Evolutionary conservation across 108 stramenopile species (phyloP), one percentile per base, ranked within the genome.

Genomic region (Skeletonema potamos): DNA sequence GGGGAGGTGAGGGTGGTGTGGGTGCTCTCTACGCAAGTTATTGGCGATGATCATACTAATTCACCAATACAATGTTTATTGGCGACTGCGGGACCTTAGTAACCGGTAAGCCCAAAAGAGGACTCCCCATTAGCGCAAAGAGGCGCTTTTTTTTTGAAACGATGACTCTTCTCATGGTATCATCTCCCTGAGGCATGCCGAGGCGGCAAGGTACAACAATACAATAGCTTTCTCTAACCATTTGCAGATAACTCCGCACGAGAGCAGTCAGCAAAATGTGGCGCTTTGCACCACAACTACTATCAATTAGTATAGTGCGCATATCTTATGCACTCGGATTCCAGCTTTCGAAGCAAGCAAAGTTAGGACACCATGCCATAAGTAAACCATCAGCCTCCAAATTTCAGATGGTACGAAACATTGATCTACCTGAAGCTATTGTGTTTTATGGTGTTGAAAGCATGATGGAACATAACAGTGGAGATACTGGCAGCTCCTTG

Each of bases 391-490:
- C 46, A 51, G 48, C 48, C 48, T 22, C 48, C 22, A 68, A 58
- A 6, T 43, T 77, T 44, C 9, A 46, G 2, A 92, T 92, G 92
- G 86, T 92, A 33, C 84, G 92, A 11, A 92, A 92, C 61, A 82
- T 92, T 43, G 92, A 92, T 74, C 61, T 87, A 9, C 88, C 87
- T 6, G 92, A 92, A 76, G 81, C 85, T 17, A 20, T 92, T 12
- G 78, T 92, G 0, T 87, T 92, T 56, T 90, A 89, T 60, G 92
- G 89, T 9, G 11, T 68, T 18, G 83, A 84, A 24, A 85, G 79
- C 59, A 34, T 81, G 18, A 58, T 81, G 69, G 64, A 75, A 61
- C 75, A 79, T 27, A 28, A 26, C 4, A 9, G 54, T 58, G 39
- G 15, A 54, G 48, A 57, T 22, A 33, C 57, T 63, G 29, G 15